Conservation (phyloP, 306 rosid species). For the Casuarina cunninghamiana region DNA sequence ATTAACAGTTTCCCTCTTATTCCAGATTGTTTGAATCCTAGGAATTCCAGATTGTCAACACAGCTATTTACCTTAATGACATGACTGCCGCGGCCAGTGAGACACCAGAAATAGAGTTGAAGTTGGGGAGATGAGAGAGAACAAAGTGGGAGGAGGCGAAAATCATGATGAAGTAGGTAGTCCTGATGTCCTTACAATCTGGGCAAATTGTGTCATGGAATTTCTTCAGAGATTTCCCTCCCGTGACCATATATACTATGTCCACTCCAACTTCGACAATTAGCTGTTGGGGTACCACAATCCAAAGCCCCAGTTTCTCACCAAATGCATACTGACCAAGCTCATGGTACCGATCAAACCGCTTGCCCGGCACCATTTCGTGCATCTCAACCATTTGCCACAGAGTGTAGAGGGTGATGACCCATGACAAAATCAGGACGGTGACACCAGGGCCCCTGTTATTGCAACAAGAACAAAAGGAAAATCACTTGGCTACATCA, state of each 20-base stretch:
- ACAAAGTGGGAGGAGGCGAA: slow-evolving; percentile 60
- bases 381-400: slow-evolving; percentile 99
- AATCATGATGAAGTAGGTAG: slow-evolving; percentile 56
- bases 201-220: slow-evolving; percentile 53
- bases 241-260: slow-evolving; percentile 74
- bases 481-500: background rate
- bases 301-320: slow-evolving; percentile 63
- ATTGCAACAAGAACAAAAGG: background rate
- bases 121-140: slow-evolving; percentile 72
- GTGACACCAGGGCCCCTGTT: slow-evolving; percentile 68
- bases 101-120: slow-evolving; percentile 64
- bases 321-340: slow-evolving; percentile 86
- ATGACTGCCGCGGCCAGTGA: slow-evolving; percentile 74
- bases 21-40: background rate
- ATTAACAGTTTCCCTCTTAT: background rate
- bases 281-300: slow-evolving; percentile 76
- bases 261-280: slow-evolving; percentile 67
- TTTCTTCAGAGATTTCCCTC: slow-evolving; percentile 68
- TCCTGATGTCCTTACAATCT: slow-evolving; percentile 28
- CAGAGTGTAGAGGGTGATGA: slow-evolving; percentile 66
- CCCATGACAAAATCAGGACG: slow-evolving; percentile 60
- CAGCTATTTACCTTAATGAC: slow-evolving; percentile 56
- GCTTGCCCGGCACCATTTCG: slow-evolving; percentile 81
- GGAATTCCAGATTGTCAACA: background rate
- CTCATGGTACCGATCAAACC: slow-evolving; percentile 87